phyloP scores from a whole-genome alignment of 202 grass and related monocot species.

The Digitaria exilis region DNA sequence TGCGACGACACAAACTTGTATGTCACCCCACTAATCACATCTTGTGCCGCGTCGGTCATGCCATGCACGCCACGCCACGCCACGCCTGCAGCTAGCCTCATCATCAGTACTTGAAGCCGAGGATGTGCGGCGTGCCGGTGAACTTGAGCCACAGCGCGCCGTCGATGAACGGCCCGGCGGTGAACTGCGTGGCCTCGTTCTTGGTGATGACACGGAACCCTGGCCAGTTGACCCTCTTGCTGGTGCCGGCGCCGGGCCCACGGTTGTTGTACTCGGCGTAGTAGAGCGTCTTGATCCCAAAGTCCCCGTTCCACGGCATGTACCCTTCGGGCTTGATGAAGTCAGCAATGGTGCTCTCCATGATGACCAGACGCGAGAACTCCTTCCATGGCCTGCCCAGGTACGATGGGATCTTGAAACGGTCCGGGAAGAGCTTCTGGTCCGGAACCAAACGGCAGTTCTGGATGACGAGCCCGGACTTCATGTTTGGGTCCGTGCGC shows the following conservation, averaged over 20 bases:
- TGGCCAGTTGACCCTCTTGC: constrained; percentile 64
- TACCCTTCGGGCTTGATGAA: constrained; percentile 74
- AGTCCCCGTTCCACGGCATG: constrained; percentile 73
- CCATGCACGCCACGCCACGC: too few species aligned
- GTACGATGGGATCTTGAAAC: constrained; percentile 89
- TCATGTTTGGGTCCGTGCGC: constrained; percentile 72
- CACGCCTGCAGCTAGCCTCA: background rate
- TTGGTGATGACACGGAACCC: constrained; percentile 70
- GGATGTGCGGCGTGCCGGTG: constrained; percentile 72
- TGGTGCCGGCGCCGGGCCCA: constrained; percentile 75
- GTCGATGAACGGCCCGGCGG: constrained; percentile 61
- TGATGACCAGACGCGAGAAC: constrained; percentile 74
- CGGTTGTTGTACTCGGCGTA: constrained; percentile 88
- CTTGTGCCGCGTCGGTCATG: background rate
- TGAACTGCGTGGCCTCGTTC: constrained; percentile 70
- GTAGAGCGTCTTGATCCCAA: constrained; percentile 74
- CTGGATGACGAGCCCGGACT: constrained; percentile 81
- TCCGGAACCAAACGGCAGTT: constrained; percentile 84
- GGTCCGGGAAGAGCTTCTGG: constrained; percentile 57
- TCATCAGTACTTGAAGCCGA: constrained; percentile 58
- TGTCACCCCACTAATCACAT: constrained; percentile 2
- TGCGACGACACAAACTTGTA: background rate
- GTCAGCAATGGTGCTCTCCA: constrained; percentile 85
- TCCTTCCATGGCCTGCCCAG: constrained; percentile 78
- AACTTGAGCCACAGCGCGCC: constrained; percentile 70